A percentile compares a stretch with the other conserved stretches of the same genome.
Conservation (phyloP, 75 land plant genomes). For the Cupressus sempervirens region DNA sequence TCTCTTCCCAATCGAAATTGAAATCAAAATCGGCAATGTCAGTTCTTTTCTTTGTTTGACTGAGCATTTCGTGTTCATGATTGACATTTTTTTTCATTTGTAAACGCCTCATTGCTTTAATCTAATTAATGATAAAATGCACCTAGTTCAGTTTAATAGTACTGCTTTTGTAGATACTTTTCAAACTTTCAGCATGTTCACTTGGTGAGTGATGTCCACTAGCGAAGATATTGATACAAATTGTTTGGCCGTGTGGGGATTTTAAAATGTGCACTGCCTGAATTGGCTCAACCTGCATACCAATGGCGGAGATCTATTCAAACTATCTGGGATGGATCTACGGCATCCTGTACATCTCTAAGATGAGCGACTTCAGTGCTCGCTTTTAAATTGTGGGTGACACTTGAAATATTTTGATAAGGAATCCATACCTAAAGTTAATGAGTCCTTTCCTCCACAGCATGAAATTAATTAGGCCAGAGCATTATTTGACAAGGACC, state of each 20-base stretch:
- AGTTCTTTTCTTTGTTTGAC: not conserved
- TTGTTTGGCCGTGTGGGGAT: not conserved
- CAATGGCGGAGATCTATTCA: not conserved
- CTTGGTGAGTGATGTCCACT: no score
- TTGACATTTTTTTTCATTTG: no score
- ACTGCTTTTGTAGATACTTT: not conserved
- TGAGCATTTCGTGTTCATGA: not conserved
- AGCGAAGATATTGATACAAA: not conserved
- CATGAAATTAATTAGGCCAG: not conserved
- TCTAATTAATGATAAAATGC: not conserved
- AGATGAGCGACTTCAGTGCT: not conserved
- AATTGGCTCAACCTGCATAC: not conserved
- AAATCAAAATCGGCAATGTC: no score
- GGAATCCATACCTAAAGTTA: not conserved
- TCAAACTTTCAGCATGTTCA: not conserved
- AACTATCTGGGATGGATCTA: not conserved
- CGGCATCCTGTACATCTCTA: not conserved
- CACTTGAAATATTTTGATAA: not conserved
- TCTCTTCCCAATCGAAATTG: not conserved
- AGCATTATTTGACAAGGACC: not conserved
- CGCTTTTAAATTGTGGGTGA: not conserved
- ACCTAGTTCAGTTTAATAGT: not conserved
- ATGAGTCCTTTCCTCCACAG: not conserved
- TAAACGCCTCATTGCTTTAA: no score
- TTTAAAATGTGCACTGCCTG: no score